Base-by-base conservation (phyloP, 1,284 basidiomycete genomes). In the Anthracocystis setariae region DNA sequence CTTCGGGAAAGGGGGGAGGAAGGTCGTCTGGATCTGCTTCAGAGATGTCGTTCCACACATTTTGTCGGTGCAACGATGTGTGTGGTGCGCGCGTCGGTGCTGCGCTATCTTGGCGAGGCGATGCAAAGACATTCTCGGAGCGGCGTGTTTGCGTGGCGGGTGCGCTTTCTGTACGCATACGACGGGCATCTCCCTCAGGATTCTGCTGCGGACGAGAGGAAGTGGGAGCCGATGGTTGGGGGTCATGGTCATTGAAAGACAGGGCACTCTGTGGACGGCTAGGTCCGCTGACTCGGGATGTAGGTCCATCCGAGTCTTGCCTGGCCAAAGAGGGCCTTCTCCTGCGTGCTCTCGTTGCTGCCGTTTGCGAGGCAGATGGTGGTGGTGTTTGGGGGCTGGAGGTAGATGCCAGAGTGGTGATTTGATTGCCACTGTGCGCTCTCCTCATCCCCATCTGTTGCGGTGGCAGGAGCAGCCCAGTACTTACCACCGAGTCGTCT, bases 1-100 rank as follows among this genome's bases (percentile, higher is more conserved):
- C 73, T 25, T 61, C 68, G 0, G 73, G 73, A 21, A 74, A 74
- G 10, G 73, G 73, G 0, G 73, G 73, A 12, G 73, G 73, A 0
- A 74, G 53, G 25, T 74, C 73, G 40, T 74, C 69, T 24, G 73
- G 68, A 46, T 74, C 73, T 23, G 61, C 60, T 48, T 74, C 73
- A 3, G 63, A 56, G 38, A 74, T 65, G 35, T 74, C 67, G 45
- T 71, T 72, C 68, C 70, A 74, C 5, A 74, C 65, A 13, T 74
- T 74, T 33, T 68, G 62, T 17, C 68, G 57, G 39, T 68, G 68
- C n/a, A 74, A 17, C 12, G 73, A 74, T 13, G 59, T 59, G 29
- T 55, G 52, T 25, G 49, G 47, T 15, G 48, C 45, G 15, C 25
- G 18, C 9, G 50, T 0, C 32, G 21, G 38, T 18, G 46, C 20